A percentile compares a stretch with the other conserved stretches of the same genome.
Evolutionary conservation across 441 rosid species (phyloP).

Genomic region (Kokia cookei): DNA sequence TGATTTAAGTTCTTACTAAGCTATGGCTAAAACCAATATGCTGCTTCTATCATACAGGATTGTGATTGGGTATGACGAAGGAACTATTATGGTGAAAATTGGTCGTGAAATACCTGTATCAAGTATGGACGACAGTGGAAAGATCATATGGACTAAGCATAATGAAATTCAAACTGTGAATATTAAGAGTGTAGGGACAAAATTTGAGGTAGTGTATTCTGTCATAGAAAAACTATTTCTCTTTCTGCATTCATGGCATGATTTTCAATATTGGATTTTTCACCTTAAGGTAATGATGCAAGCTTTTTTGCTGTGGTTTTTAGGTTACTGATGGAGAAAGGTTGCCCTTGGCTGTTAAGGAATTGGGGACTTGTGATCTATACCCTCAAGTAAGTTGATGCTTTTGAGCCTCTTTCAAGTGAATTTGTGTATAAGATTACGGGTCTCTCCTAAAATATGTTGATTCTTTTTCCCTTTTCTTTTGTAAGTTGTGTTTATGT

Average conservation of each 20-base stretch:
- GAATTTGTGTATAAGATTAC: background rate
- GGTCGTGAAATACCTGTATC: conserved; percentile 98
- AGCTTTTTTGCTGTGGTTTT: conserved; percentile 12
- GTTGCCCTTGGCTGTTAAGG: conserved; percentile 94
- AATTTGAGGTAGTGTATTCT: conserved; percentile 66
- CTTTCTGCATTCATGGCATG: conserved; percentile 2
- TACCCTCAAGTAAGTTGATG: conserved; percentile 86
- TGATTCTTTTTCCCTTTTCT: background rate
- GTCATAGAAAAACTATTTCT: background rate
- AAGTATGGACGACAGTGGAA: conserved; percentile 98
- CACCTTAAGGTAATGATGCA: conserved; percentile 7
- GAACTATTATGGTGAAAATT: conserved; percentile 95
- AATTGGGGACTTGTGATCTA: conserved; percentile 97
- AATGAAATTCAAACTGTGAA: conserved; percentile 98
- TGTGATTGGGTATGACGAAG: conserved; percentile 98
- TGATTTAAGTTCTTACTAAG: background rate
- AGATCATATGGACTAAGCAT: conserved; percentile 98
- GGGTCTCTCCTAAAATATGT: background rate
- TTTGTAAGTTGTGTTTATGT: background rate
- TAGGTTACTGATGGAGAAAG: conserved; percentile 98
- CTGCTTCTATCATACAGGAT: conserved; percentile 38
- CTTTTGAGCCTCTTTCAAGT: conserved; percentile 9
- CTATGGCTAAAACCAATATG: conserved; percentile 2
- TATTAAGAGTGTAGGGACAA: conserved; percentile 91
- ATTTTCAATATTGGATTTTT: background rate